A percentile compares a stretch with the other conserved stretches of the same genome.
Evolutionary conservation across 805 yeast species (phyloP).

Genomic region (Lachancea kluyveri): DNA sequence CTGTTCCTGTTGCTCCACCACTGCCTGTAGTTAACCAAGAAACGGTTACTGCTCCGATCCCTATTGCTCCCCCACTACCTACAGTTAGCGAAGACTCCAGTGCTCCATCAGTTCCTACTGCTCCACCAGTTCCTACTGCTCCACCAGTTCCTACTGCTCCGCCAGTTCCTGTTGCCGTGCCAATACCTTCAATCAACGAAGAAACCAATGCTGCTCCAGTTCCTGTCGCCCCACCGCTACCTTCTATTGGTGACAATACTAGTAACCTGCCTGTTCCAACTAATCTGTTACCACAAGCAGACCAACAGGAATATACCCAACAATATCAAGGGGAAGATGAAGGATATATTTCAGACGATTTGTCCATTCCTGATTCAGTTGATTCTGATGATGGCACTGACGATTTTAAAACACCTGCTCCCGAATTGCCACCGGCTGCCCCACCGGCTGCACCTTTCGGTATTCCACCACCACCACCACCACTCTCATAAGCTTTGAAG

Average conservation of each 20-base stretch:
- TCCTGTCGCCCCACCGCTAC: constrained; percentile 26
- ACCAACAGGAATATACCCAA: too few species aligned
- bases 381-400: constrained; percentile 23
- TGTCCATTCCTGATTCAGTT: constrained; percentile 33
- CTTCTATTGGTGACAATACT: constrained; percentile 24
- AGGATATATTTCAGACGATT: constrained; percentile 23
- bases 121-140: constrained; percentile 8
- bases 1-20: constrained; percentile 10
- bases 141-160: constrained; percentile 10
- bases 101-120: not conserved
- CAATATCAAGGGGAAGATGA: too few species aligned
- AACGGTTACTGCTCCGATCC: constrained; percentile 6
- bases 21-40: not conserved
- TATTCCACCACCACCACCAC: constrained; percentile 32
- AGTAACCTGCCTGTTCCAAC: constrained; percentile 28
- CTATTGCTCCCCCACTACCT: constrained; percentile 14
- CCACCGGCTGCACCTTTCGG: constrained; percentile 14
- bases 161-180: constrained; percentile 9
- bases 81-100: not conserved
- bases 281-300: constrained; percentile 11
- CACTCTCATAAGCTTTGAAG: constrained; percentile 15
- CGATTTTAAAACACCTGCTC: constrained; percentile 3
- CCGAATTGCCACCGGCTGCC: not conserved
- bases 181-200: too few species aligned
- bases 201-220: constrained; percentile 13